phyloP scores from a whole-genome alignment of 202 grass and related monocot species.

The Zoysia matrella region DNA sequence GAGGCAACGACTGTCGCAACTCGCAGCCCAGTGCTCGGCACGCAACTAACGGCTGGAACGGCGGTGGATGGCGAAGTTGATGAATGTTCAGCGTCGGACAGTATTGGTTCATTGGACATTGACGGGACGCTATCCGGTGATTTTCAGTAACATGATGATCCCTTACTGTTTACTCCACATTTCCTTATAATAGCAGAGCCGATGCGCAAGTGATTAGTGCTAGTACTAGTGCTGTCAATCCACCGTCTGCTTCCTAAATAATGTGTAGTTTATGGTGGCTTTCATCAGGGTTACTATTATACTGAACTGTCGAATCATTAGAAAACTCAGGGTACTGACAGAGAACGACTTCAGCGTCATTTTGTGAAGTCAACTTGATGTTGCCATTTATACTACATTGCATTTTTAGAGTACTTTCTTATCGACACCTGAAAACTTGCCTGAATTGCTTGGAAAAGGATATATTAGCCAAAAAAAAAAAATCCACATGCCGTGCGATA shows the following conservation, averaged over 20 bases:
- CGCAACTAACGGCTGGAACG: neutral
- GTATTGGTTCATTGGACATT: neutral
- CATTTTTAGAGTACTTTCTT: no score
- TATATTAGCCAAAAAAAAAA: no score
- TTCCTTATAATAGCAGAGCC: neutral
- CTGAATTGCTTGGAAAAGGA: no score
- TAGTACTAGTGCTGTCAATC: neutral
- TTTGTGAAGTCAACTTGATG: neutral
- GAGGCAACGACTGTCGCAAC: neutral
- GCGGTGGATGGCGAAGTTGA: neutral
- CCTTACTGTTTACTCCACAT: neutral
- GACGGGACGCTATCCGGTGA: neutral
- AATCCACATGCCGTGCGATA: neutral
- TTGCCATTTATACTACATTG: no score
- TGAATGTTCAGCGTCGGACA: neutral
- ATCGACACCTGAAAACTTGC: no score
- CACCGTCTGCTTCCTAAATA: neutral
- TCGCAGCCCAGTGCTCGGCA: neutral
- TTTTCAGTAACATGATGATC: neutral
- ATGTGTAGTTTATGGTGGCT: neutral
- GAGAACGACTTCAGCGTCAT: neutral
- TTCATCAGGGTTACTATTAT: neutral
- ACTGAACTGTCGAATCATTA: slow-evolving; percentile 3
- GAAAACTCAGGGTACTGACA: slow-evolving; percentile 2
- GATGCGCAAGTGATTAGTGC: neutral